Conservation (phyloP, 192 early-diverging fungal genomes). For the Gigaspora rosea region DNA sequence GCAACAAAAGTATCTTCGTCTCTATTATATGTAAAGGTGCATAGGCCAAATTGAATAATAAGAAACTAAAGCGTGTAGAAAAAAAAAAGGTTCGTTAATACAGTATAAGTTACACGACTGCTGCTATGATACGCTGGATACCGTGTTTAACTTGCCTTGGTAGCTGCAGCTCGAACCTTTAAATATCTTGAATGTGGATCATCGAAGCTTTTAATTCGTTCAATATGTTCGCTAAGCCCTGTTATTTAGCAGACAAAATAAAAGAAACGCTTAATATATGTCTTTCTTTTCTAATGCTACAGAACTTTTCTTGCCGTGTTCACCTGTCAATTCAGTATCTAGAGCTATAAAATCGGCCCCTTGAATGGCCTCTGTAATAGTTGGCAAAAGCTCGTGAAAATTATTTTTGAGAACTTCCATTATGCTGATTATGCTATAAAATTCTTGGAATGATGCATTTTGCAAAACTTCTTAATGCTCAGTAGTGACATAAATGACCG, state of each 20-base stretch:
- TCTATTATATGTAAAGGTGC: conserved; percentile 74
- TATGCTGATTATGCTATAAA: not conserved
- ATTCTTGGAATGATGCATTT: no score
- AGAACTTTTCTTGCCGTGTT: not conserved
- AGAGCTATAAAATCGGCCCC: conserved; percentile 74
- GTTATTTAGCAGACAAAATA: not conserved
- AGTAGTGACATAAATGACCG: no score
- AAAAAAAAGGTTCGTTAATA: not conserved
- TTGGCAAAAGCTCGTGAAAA: conserved; percentile 61
- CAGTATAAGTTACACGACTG: not conserved
- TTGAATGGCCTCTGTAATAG: conserved; percentile 63
- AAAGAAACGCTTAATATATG: not conserved
- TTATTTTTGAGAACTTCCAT: conserved; percentile 73
- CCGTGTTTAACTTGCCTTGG: conserved; percentile 6
- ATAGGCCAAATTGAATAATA: conserved; percentile 83
- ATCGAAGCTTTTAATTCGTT: conserved; percentile 35
- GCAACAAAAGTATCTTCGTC: conserved; percentile 64
- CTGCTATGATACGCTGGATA: not conserved
- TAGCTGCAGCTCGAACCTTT: conserved; percentile 37
- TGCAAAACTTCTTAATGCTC: no score
- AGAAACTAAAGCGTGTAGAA: conserved; percentile 37
- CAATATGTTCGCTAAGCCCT: conserved; percentile 40
- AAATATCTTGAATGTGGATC: conserved; percentile 39
- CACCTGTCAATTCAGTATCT: conserved; percentile 85
- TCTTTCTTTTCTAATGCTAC: not conserved